Conservation (phyloP, 1,284 basidiomycete genomes). For the Megacollybia platyphylla region DNA sequence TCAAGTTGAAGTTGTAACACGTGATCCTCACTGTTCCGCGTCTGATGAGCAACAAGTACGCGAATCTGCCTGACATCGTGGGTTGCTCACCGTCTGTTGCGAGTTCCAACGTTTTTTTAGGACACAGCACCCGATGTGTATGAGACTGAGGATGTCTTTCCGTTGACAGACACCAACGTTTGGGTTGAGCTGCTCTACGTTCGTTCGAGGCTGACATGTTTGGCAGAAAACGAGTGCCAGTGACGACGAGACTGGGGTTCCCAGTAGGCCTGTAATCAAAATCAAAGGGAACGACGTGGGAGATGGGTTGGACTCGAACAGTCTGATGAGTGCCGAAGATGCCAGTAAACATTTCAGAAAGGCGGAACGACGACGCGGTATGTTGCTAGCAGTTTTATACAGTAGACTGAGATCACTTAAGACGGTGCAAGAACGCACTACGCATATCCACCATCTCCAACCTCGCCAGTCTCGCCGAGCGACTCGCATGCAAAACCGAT, state of each 20-base stretch:
- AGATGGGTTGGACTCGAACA: constrained; percentile 40
- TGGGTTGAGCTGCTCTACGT: neutral
- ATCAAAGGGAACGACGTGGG: constrained; percentile 16
- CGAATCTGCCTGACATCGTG: constrained; percentile 84
- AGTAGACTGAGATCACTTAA: constrained; percentile 9
- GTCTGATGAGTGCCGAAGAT: constrained; percentile 39
- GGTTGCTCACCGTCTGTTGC: constrained; percentile 13
- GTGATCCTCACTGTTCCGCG: no score
- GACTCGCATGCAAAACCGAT: constrained; percentile 23
- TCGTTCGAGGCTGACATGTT: constrained; percentile 3
- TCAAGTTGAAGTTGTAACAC: neutral
- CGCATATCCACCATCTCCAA: constrained; percentile 54
- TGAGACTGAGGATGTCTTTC: constrained; percentile 76
- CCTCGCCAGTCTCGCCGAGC: constrained; percentile 25
- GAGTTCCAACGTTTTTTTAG: constrained; percentile 21
- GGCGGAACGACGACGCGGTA: constrained; percentile 48
- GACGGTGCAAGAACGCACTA: constrained; percentile 45
- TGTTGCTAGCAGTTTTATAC: neutral
- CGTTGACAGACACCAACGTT: constrained; percentile 31
- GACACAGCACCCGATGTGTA: constrained; percentile 88
- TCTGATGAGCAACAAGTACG: constrained; percentile 53
- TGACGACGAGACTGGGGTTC: constrained; percentile 44
- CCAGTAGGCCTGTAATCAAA: constrained; percentile 20
- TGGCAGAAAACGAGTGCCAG: constrained; percentile 46
- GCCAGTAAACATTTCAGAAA: constrained; percentile 55